Percentiles rank a stretch among this genome's conserved stretches.
Evolutionary conservation across 306 rosid genomes (phyloP).

Genomic region (Gillenia trifoliata): DNA sequence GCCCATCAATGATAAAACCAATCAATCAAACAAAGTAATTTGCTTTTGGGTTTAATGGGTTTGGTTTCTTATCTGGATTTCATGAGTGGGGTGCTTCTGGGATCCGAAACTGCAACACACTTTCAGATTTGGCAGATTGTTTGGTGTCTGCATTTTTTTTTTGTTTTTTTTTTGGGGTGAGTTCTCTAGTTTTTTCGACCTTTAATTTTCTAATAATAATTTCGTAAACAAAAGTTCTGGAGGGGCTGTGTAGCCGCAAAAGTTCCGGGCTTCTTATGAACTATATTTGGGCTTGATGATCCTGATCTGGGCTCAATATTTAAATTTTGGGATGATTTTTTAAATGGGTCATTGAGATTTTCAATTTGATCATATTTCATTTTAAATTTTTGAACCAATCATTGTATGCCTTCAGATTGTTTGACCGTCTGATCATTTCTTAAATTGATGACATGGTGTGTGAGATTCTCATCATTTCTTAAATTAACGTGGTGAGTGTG

Average conservation of each 20-base stretch:
- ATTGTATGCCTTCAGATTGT: too few relatives aligned
- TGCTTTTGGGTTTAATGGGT: background rate
- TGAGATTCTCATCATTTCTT: too few relatives aligned
- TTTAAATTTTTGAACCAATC: too few relatives aligned
- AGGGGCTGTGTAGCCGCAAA: too few relatives aligned
- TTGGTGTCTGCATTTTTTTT: background rate
- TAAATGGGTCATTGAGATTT: background rate
- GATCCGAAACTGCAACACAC: background rate
- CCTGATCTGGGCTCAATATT: background rate
- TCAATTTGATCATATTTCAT: background rate
- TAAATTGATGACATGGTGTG: too few relatives aligned
- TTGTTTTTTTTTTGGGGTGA: background rate
- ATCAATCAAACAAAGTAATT: background rate
- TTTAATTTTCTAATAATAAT: background rate
- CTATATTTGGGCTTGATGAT: background rate
- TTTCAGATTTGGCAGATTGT: background rate
- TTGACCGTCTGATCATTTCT: too few relatives aligned
- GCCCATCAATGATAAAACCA: slow-evolving; percentile 35
- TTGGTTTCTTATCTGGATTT: background rate
- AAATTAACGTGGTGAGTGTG: too few relatives aligned
- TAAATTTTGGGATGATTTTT: too few relatives aligned
- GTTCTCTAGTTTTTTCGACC: background rate
- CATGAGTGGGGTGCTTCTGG: background rate
- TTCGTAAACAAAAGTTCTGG: background rate
- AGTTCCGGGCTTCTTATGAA: background rate